Evolutionary conservation across 306 rosid species (phyloP), one percentile per base, ranked within the genome.

Genomic region (Citrullus amarus): DNA sequence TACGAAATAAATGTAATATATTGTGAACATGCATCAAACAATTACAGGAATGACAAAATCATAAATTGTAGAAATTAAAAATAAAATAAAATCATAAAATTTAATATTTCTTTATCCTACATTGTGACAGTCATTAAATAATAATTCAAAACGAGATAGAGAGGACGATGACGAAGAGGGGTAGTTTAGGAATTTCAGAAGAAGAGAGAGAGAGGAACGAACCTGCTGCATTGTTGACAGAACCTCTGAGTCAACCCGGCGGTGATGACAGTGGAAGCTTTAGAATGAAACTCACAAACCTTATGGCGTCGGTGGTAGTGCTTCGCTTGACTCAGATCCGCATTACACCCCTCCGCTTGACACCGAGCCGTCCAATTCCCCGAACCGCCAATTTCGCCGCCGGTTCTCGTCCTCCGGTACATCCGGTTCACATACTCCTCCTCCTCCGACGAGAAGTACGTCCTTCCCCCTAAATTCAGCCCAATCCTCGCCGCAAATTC

Each of bases 181-280:
- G 77, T 48, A 71, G 15, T 28, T 59, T 66, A 41, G 62, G 76
- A 3, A 61, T 11, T 76, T 38, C 15, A 61, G 6, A 61, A 28
- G 0, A 11, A 38, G 2, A 2, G 22, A 38, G 32, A 77, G 32
- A 77, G 39, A 13, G 67, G 20, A 32, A 62, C 5, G 20, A 81
- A 94, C 98, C 98, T 94, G 98, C 98, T 94, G 79, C 98, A 94
- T 87, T 94, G 98, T 80, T 94, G 98, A 89, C 98, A 94, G 88
- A 94, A 94, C 71, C 98, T 93, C 92, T 94, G 98, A 84, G 98
- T 94, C 88, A 94, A 79, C 69, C 98, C 98, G 87, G 93, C 92
- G 57, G 98, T 86, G 57, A 94, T 83, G 84, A 94, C 98, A 59
- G 95, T 90, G 82, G 98, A 85, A 48, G 98, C 92, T 57, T 94